Conservation (phyloP, 2,329 filamentous ascomycete species). For the Colletotrichum plurivorum region DNA sequence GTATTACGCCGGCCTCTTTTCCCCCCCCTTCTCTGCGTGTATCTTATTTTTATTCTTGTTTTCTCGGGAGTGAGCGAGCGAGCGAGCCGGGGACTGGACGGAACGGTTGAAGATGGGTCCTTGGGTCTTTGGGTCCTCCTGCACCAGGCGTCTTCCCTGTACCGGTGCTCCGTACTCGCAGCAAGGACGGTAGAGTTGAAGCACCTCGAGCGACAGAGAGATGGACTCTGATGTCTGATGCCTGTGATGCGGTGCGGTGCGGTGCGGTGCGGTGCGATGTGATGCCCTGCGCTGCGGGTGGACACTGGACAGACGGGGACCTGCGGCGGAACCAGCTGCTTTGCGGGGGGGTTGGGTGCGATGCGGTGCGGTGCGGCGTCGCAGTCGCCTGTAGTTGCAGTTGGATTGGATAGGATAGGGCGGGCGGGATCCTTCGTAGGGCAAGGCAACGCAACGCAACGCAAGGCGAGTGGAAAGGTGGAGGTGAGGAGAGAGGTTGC, state of each 20-base stretch:
- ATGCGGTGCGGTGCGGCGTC: neutral
- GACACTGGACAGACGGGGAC: constrained; percentile 2
- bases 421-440: constrained; percentile 1
- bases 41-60: constrained; percentile 24
- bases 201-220: too few species aligned
- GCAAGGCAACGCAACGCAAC: neutral
- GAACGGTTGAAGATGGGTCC: constrained; percentile 13
- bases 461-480: constrained; percentile 3
- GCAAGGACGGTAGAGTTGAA: neutral
- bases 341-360: neutral
- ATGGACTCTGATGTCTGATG: neutral
- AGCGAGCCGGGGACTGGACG: constrained; percentile 15
- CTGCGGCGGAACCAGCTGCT: neutral
- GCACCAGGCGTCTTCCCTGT: constrained; percentile 20
- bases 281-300: neutral
- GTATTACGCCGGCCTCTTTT: constrained; percentile 42
- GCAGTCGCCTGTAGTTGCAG: constrained; percentile 18
- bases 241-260: neutral
- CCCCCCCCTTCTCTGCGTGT: neutral
- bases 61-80: constrained; percentile 35
- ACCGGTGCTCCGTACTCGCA: constrained; percentile 3
- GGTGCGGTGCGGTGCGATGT: constrained; percentile 1
- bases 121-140: neutral
- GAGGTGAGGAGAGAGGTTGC: constrained; percentile 21
- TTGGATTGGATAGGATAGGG: neutral